Conservation (phyloP, 2,329 filamentous ascomycete species). For the Aspergillus fructus region DNA sequence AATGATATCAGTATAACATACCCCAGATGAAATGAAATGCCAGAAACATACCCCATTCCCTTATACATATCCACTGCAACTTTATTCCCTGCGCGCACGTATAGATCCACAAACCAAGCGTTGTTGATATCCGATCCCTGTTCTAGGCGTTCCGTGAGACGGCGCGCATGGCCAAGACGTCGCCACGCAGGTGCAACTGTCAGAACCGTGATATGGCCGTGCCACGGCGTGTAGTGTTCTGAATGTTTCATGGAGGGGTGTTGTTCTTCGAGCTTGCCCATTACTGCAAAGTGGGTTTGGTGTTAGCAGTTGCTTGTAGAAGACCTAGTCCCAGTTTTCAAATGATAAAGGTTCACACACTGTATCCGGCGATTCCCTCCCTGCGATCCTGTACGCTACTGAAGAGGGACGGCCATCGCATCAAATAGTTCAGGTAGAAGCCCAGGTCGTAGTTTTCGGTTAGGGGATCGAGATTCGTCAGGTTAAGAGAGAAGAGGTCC, state of each 20-base stretch:
- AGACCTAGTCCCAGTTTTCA: neutral
- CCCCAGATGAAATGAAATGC: neutral
- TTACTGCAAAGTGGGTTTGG: slow-evolving; percentile 59
- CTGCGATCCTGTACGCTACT: slow-evolving; percentile 82
- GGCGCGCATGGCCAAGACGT: slow-evolving; percentile 80
- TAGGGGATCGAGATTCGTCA: slow-evolving; percentile 91
- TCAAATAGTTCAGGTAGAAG: slow-evolving; percentile 95
- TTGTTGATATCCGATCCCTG: slow-evolving; percentile 76
- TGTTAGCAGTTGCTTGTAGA: neutral
- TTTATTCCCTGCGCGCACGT: slow-evolving; percentile 84
- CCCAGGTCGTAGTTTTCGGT: slow-evolving; percentile 97
- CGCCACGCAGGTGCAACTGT: slow-evolving; percentile 87
- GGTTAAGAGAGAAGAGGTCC: slow-evolving; percentile 86
- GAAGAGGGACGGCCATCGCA: slow-evolving; percentile 93
- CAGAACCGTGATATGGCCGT: slow-evolving; percentile 94
- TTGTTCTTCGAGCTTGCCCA: slow-evolving; percentile 93
- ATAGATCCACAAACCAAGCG: slow-evolving; percentile 94
- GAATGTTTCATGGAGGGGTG: slow-evolving; percentile 72
- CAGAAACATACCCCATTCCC: slow-evolving; percentile 67
- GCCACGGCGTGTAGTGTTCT: slow-evolving; percentile 96
- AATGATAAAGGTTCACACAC: slow-evolving; percentile 51
- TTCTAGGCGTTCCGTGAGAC: slow-evolving; percentile 78
- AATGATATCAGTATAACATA: neutral
- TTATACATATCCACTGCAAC: slow-evolving; percentile 87
- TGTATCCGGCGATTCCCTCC: slow-evolving; percentile 92